These are phyloP conservation scores for Populus hybrid DNA, from an alignment of 441 rosid genomes.

Conservation along the genomic window DNA sequence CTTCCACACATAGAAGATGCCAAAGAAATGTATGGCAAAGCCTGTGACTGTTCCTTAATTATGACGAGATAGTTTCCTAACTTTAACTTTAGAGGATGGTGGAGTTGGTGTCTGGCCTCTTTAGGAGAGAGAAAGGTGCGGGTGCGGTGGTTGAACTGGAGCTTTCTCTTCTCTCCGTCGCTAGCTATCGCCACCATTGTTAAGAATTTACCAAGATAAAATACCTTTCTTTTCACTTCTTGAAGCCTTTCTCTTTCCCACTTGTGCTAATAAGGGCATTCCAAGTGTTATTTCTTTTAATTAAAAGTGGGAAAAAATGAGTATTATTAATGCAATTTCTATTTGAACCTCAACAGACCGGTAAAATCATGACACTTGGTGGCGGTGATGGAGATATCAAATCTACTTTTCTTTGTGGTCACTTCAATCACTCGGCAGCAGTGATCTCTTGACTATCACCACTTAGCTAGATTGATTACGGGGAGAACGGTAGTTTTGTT, in stretches of 20 bases:
- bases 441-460: not conserved
- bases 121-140: constrained; percentile 34
- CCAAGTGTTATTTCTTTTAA: not conserved
- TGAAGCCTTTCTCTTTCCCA: no score
- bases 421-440: not conserved
- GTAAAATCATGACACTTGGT: no score
- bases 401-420: not conserved
- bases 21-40: not conserved
- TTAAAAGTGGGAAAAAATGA: not conserved
- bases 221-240: no score
- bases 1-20: not conserved
- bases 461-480: not conserved
- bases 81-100: constrained; percentile 32
- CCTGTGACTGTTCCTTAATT: not conserved
- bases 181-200: not conserved
- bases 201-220: no score
- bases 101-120: constrained; percentile 43
- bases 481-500: not conserved
- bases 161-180: constrained; percentile 18
- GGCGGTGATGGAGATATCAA: not conserved
- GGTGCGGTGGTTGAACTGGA: constrained; percentile 34
- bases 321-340: not conserved
- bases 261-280: not conserved
- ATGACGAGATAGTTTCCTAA: constrained; percentile 21
- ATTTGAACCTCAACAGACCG: not conserved